These are phyloP conservation scores for Calonectria honghensis DNA, from an alignment of 2,329 filamentous ascomycete genomes.

Conservation along the genomic window DNA sequence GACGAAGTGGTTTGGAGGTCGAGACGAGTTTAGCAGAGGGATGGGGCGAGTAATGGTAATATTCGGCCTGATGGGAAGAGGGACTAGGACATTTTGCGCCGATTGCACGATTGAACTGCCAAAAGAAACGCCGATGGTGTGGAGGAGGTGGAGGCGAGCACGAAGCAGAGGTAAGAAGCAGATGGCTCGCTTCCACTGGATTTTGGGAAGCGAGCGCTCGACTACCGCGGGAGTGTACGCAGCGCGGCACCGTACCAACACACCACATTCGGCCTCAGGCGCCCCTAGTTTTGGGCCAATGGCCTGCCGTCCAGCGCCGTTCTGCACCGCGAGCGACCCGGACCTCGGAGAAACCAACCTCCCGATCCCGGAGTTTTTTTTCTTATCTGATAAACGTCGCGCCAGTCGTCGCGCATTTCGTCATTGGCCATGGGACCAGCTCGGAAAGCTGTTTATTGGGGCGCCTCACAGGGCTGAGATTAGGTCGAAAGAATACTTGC, in stretches of 20 bases:
- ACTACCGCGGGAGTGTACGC: constrained; percentile 45
- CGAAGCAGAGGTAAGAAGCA: constrained; percentile 49
- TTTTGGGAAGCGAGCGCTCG: constrained; percentile 52
- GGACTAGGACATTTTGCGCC: constrained; percentile 53
- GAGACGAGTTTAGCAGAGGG: constrained; percentile 35
- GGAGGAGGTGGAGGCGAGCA: constrained; percentile 51
- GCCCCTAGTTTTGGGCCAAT: constrained; percentile 40
- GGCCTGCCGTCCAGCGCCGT: not conserved
- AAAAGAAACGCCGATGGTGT: constrained; percentile 44
- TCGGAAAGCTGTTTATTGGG: constrained; percentile 1
- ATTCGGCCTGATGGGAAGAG: constrained; percentile 45
- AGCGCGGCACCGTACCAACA: constrained; percentile 40
- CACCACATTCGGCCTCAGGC: constrained; percentile 46
- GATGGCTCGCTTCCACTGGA: constrained; percentile 47
- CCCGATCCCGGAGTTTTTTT: constrained; percentile 49
- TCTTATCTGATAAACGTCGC: constrained; percentile 52
- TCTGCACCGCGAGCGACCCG: constrained; percentile 39
- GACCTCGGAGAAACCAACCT: constrained; percentile 49
- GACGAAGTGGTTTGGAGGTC: constrained; percentile 48
- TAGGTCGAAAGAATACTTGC: not conserved
- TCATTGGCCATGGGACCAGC: constrained; percentile 43
- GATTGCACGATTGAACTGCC: constrained; percentile 43
- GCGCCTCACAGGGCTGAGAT: constrained; percentile 6
- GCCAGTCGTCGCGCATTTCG: constrained; percentile 45
- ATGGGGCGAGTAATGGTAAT: constrained; percentile 49